These are phyloP conservation scores for Hemisphaericaspora xylofermentans DNA, from an alignment of 1,139 yeast species.

Conservation along the genomic window DNA sequence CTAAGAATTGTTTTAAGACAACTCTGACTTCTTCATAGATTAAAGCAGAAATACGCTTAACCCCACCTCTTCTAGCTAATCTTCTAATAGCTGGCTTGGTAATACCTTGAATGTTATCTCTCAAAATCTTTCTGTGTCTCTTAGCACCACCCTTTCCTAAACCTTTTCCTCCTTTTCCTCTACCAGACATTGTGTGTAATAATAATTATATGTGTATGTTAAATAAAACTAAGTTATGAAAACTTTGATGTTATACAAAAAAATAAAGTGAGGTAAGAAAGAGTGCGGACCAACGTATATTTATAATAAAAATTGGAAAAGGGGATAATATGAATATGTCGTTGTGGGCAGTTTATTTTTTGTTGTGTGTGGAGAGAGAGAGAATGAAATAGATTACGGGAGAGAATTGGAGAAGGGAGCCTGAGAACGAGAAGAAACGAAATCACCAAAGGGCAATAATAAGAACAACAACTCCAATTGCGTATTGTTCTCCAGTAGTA, in stretches of 20 bases:
- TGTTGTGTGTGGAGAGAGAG: not conserved
- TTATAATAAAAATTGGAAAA: not conserved
- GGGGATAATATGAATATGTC: not conserved
- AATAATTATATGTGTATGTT: constrained; percentile 51
- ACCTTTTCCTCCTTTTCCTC: constrained; percentile 99
- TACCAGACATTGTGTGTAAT: constrained; percentile 85
- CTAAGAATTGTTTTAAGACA: constrained; percentile 93
- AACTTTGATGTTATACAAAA: not conserved
- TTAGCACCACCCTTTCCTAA: constrained; percentile 99
- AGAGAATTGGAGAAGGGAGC: not conserved
- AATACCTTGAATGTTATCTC: constrained; percentile 99
- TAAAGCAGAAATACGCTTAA: constrained; percentile 98
- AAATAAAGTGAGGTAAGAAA: constrained; percentile 23
- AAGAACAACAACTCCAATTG: too few species aligned
- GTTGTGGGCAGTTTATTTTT: not conserved
- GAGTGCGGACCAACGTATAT: constrained; percentile 1
- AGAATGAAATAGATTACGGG: not conserved
- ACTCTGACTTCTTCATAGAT: constrained; percentile 99
- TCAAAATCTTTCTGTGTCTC: constrained; percentile 99
- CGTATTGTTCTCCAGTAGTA: not conserved
- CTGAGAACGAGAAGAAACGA: not conserved
- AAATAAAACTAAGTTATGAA: not conserved
- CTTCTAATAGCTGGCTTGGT: constrained; percentile 99
- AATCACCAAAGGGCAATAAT: not conserved
- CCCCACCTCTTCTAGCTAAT: constrained; percentile 99